Evolutionary conservation across 2,329 filamentous ascomycete species (phyloP), one percentile per base, ranked within the genome.

Genomic region (Penicillium sp.): DNA sequence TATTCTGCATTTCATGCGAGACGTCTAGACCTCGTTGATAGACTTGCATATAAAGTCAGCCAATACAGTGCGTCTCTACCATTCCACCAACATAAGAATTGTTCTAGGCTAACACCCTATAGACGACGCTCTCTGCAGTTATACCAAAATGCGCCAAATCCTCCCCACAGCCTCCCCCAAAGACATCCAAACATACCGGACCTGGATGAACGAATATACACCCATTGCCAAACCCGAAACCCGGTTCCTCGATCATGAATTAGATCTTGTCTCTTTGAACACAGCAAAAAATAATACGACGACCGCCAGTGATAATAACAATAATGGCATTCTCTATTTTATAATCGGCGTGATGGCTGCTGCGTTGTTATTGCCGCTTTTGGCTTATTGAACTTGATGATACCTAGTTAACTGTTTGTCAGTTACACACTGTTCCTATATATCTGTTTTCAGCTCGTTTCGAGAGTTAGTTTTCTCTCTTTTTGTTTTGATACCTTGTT

Each of bases 11-110:
- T 83, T 54, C 80, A 83, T 62, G 78, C 78, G 60, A 77, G 77
- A 58, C 76, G 83, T 43, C 77, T 79, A 26, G 76, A 81, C 49
- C 64, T 85, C 16, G 71, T 86, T 47, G 80, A 80, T 8, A 71
- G 77, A 40, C 74, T 85, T 48, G 81, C 80, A 54, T 70, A 79
- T 33, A 86, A 86, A 64, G 76, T 82, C 12, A 80, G 82, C 56
- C 83, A 86, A 66, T 87, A 87, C 63, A 84, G 82, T 84, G 71
- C 71, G 78, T 65, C 26, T 35, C 18, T 28, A 30, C 30, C 43
- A 23, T 9, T 40, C 2, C 40, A 46, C 49, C 57, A 50, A 56
- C 42, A 21, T 33, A 45, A 14, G n/a, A 40, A 6, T 43, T 57
- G 24, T 18, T 46, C 20, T 57, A 23, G n/a, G 20, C 20, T 50